These are phyloP conservation scores for Trichosanthes truncata DNA, from an alignment of 306 rosid genomes.

Conservation along the genomic window DNA sequence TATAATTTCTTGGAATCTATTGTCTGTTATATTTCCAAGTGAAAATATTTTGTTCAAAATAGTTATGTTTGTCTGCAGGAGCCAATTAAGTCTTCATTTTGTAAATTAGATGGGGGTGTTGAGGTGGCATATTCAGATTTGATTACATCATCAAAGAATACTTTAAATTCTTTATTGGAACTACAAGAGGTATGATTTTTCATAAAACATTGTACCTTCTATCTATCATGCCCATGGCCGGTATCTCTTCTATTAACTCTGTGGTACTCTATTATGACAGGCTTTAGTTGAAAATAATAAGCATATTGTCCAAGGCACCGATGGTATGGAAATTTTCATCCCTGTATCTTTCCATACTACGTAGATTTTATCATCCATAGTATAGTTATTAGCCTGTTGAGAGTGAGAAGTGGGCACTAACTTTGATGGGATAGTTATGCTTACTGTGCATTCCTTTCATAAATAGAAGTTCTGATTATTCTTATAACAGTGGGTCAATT, in stretches of 20 bases:
- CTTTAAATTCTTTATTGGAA: conserved; percentile 67
- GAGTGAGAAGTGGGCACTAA: background rate
- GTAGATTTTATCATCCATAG: background rate
- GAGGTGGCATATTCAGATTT: conserved; percentile 50
- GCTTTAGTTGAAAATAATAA: conserved; percentile 62
- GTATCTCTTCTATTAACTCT: background rate
- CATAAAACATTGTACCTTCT: background rate
- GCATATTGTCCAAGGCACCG: conserved; percentile 36
- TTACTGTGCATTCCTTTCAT: background rate
- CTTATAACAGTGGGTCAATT: background rate
- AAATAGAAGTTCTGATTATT: background rate
- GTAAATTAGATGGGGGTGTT: conserved; percentile 48
- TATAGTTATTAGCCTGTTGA: background rate
- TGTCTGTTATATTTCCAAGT: background rate
- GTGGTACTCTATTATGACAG: conserved; percentile 30
- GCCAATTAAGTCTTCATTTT: conserved; percentile 46
- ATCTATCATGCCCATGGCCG: background rate
- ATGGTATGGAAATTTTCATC: conserved; percentile 30
- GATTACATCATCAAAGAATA: conserved; percentile 53
- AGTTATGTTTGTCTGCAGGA: conserved; percentile 45
- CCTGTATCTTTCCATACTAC: background rate
- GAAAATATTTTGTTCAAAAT: background rate
- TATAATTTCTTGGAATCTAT: background rate
- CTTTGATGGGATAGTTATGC: background rate
- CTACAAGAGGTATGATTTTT: conserved; percentile 55